Evolutionary conservation across 2,329 filamentous ascomycete species (phyloP), one percentile per base, ranked within the genome.

Genomic region (Colletotrichum sp.): DNA sequence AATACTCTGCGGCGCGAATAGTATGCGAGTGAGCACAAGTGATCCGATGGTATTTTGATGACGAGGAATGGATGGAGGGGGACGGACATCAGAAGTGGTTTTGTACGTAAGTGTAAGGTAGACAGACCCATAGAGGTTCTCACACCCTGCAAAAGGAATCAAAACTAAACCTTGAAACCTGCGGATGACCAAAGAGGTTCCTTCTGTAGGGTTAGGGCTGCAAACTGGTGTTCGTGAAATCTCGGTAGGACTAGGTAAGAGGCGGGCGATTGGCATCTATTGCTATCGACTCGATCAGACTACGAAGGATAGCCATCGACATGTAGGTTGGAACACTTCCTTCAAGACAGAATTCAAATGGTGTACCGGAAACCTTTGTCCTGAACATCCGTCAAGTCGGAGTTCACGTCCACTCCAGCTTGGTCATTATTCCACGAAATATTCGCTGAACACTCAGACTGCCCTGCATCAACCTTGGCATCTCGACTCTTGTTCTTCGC

Each of bases 351-450:
- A n/a, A 48, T 12, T 44, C 39, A 44, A 12, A 44, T 44, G 39
- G 75, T 81, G 12, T 81, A 81, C 13, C 79, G 71, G 30, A 81
- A 81, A n/a, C 75, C 71, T 60, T 78, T 80, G 57, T 81, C 80
- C 26, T 74, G 74, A 9, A 72, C 12, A 9, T 81, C 80, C 8
- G 80, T 81, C 18, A 81, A 63, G 36, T 80, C 80, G 22, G 75
- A 79, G 12, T 79, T 68, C 7, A 67, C 69, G 65, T 70, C 66
- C 8, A 72, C 13, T 5, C 69, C 66, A 26, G 55, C 71, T 2
- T 26, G 18, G 0, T 74, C 22, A 13, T 30, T 44, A 10, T 66
- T 67, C 18, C 18, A n/a, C 1, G 18, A 12, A 48, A 48, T 10
- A 48, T 2, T 2, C 18, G 39, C 39, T n/a, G 39, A n/a, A 22